Evolutionary conservation across 2,329 filamentous ascomycete species (phyloP).

Genomic region (Xylaria sp.): DNA sequence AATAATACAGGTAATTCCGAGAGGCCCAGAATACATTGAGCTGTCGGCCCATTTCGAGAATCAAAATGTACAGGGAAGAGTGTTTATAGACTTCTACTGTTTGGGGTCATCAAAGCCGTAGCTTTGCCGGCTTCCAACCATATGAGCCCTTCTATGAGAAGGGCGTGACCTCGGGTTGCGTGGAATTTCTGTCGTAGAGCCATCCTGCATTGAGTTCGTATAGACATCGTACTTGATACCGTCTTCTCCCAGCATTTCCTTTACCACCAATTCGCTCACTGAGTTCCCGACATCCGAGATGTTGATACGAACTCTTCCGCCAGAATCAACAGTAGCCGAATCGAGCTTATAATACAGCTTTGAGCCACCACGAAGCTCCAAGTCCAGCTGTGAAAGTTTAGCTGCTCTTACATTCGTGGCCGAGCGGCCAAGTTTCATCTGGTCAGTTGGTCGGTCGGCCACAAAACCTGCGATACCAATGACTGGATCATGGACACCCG

Average conservation of each 20-base stretch:
- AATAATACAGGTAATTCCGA: conserved; percentile 26
- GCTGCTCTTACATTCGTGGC: conserved; percentile 8
- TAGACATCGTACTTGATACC: conserved; percentile 46
- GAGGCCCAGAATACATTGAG: conserved; percentile 1
- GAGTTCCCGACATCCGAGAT: conserved; percentile 53
- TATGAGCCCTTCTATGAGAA: conserved; percentile 4
- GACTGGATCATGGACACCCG: conserved; percentile 51
- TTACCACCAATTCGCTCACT: conserved; percentile 57
- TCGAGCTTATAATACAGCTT: conserved; percentile 65
- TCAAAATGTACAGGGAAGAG: conserved; percentile 18
- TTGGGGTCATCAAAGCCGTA: conserved; percentile 52
- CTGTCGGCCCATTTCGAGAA: neutral
- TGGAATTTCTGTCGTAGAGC: conserved; percentile 12
- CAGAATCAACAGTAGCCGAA: conserved; percentile 63
- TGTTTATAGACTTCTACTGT: conserved; percentile 1
- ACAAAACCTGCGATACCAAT: conserved; percentile 68
- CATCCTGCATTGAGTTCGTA: conserved; percentile 19
- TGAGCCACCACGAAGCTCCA: conserved; percentile 61
- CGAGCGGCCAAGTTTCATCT: conserved; percentile 13
- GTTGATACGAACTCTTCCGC: conserved; percentile 60
- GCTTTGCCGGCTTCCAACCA: conserved; percentile 50
- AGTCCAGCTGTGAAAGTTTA: conserved; percentile 56
- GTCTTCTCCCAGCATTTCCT: conserved; percentile 57
- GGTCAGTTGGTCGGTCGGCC: conserved; percentile 46
- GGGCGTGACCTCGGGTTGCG: conserved; percentile 12